These are phyloP conservation scores for Neurospora sp. DNA, from an alignment of 495 filamentous ascomycete genomes.

Conservation along the genomic window DNA sequence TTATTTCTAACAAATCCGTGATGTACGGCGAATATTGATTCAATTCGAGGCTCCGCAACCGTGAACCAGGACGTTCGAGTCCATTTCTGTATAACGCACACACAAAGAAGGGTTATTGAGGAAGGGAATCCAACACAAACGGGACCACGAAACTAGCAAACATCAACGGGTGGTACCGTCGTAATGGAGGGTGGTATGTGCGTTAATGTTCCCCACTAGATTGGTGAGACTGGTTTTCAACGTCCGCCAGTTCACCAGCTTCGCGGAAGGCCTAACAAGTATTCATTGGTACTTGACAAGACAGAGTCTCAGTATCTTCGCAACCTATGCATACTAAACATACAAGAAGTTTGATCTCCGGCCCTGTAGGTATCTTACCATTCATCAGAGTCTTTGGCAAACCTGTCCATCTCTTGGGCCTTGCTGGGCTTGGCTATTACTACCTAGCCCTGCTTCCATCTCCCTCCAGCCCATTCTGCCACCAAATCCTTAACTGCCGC, in stretches of 20 bases:
- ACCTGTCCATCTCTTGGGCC: not conserved
- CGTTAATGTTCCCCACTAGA: not conserved
- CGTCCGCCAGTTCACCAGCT: not conserved
- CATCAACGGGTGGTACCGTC: not conserved
- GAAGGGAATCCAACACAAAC: constrained; percentile 5
- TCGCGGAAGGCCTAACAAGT: not conserved
- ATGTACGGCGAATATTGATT: constrained; percentile 14
- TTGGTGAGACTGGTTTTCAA: not conserved
- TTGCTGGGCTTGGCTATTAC: constrained; percentile 5
- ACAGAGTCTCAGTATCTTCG: not conserved
- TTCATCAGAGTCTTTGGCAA: not conserved
- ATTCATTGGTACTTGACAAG: not conserved
- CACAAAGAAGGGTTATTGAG: not conserved
- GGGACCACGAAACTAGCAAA: constrained; percentile 9
- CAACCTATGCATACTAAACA: not conserved
- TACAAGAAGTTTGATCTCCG: not conserved
- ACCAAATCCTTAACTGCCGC: constrained; percentile 5
- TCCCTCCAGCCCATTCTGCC: constrained; percentile 12
- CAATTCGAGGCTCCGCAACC: constrained; percentile 16
- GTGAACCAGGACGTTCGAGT: constrained; percentile 11
- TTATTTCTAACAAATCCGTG: constrained; percentile 9
- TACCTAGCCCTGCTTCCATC: constrained; percentile 1
- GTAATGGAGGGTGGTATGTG: not conserved
- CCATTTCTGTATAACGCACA: constrained; percentile 2
- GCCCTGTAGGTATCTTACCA: not conserved